phyloP scores from a whole-genome alignment of 805 yeast species.

The Lachancea quebecensis region DNA sequence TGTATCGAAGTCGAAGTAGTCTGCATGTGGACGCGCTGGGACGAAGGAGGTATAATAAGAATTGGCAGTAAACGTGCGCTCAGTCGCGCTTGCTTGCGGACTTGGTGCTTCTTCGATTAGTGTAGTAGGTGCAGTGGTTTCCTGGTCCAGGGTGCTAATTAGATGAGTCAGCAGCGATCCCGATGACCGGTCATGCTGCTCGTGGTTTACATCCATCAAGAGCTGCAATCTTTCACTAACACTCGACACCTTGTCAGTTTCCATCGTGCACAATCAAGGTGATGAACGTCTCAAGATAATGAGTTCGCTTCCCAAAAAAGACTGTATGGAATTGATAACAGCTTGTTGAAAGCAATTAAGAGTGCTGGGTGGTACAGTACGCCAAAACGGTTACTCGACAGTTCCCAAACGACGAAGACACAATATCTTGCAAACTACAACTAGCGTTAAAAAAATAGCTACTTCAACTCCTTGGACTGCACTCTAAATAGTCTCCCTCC shows the following conservation, averaged over 20 bases:
- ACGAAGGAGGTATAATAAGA: slow-evolving; percentile 21
- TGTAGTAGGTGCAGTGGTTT: not conserved
- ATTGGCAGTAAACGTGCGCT: not conserved
- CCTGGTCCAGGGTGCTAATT: slow-evolving; percentile 2
- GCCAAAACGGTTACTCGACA: no score
- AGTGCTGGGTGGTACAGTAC: no score
- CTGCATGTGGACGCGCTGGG: slow-evolving; percentile 23
- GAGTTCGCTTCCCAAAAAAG: not conserved
- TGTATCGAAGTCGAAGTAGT: slow-evolving; percentile 23
- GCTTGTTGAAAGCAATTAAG: no score
- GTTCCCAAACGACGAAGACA: no score
- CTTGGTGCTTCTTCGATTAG: not conserved
- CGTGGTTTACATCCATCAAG: slow-evolving; percentile 1
- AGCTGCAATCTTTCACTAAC: slow-evolving; percentile 3
- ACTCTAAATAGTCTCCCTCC: no score
- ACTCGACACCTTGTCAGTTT: slow-evolving; percentile 2
- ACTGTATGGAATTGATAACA: no score
- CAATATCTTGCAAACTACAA: no score
- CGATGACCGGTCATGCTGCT: not conserved
- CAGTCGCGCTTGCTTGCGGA: not conserved
- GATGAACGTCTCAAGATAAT: not conserved
- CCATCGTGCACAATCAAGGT: not conserved
- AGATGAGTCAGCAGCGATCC: slow-evolving; percentile 2
- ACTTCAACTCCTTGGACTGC: no score
- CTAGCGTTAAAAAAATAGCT: no score